phyloP scores from a whole-genome alignment of 208 protist genomes.

The Leishmania amazonensis region DNA sequence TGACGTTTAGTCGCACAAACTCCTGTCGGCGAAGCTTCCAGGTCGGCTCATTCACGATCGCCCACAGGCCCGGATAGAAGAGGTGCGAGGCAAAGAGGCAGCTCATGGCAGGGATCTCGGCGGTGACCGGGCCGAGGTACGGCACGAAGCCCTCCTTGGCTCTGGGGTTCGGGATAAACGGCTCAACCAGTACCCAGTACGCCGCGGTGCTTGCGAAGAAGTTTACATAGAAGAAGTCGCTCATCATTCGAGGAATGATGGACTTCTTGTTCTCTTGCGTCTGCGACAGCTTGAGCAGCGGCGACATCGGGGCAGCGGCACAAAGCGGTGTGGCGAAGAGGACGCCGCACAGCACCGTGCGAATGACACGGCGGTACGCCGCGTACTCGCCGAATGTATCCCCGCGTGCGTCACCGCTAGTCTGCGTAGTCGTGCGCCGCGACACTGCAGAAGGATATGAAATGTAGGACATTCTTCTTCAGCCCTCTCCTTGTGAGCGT shows the following conservation, averaged over 20 bases:
- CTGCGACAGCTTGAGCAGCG: constrained; percentile 59
- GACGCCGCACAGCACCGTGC: constrained; percentile 47
- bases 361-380: constrained; percentile 37
- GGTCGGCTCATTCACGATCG: constrained; percentile 64
- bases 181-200: constrained; percentile 56
- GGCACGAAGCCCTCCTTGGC: constrained; percentile 56
- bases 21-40: constrained; percentile 46
- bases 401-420: background rate
- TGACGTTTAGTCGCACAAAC: constrained; percentile 65
- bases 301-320: constrained; percentile 49
- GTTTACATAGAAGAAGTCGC: constrained; percentile 75
- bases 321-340: constrained; percentile 55
- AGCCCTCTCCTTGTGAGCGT: background rate
- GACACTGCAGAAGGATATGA: constrained; percentile 7
- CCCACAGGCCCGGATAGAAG: constrained; percentile 71
- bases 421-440: too few relatives aligned
- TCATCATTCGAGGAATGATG: constrained; percentile 73
- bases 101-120: constrained; percentile 50
- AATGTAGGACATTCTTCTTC: constrained; percentile 20
- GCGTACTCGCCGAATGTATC: constrained; percentile 34
- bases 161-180: constrained; percentile 37
- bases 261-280: constrained; percentile 64
- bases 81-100: constrained; percentile 60
- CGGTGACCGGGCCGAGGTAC: constrained; percentile 61
- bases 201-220: constrained; percentile 45